Evolutionary conservation across 202 grass and related monocot genomes (phyloP).

Genomic region (Hordeum pubiflorum): DNA sequence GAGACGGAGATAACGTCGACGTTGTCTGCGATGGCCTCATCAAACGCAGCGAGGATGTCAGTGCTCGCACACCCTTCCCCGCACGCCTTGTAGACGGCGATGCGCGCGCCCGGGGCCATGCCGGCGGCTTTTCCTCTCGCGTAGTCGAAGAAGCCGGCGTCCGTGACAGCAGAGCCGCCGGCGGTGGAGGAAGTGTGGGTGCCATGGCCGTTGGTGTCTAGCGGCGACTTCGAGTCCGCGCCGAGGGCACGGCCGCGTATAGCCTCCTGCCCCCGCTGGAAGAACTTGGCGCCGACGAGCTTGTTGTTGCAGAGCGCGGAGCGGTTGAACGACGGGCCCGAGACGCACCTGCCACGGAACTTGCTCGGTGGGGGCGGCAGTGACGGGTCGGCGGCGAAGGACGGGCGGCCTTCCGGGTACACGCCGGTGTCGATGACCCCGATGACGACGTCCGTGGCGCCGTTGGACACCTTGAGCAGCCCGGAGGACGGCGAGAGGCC

Average conservation of each 20-base stretch:
- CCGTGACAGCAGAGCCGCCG: background rate
- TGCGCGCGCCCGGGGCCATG: background rate
- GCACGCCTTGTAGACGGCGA: constrained; percentile 19
- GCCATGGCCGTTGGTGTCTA: constrained; percentile 5
- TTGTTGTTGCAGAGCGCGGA: constrained; percentile 31
- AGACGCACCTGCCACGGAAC: constrained; percentile 36
- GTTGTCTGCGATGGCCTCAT: constrained; percentile 27
- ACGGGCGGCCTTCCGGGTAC: constrained; percentile 22
- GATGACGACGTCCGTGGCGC: background rate
- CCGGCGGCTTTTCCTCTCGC: background rate
- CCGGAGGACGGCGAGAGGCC: background rate
- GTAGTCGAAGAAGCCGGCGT: background rate
- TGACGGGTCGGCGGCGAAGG: constrained; percentile 25
- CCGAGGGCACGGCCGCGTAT: background rate
- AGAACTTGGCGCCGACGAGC: constrained; percentile 37
- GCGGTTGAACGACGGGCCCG: constrained; percentile 11
- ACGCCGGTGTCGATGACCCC: constrained; percentile 14
- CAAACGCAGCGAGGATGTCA: background rate
- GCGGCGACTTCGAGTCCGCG: background rate
- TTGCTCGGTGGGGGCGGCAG: constrained; percentile 2
- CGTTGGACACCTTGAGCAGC: background rate
- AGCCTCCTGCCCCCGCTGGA: constrained; percentile 27
- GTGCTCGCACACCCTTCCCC: constrained; percentile 26
- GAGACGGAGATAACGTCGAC: constrained; percentile 39
- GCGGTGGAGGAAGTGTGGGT: background rate